Evolutionary conservation across 306 rosid species (phyloP), one percentile per base, ranked within the genome.

Genomic region (Trifolium subterraneum): DNA sequence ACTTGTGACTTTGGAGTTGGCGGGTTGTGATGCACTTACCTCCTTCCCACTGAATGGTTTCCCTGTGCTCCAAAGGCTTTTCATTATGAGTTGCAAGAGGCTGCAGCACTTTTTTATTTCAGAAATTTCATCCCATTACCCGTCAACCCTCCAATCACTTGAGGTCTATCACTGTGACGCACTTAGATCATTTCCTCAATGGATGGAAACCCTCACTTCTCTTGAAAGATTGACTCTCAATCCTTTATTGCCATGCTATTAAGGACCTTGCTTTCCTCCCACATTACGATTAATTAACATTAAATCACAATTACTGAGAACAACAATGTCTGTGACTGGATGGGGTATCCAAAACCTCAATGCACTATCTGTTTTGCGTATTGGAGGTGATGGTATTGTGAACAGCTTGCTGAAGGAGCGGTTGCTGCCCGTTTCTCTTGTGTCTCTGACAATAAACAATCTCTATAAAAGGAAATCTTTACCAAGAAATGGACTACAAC

Each of bases 371-470:
- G 4, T 8, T 15, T 6, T 58, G 38, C 11, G 1, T 7, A 56
- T 42, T 41, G 31, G 39, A 44, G 20, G 52, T 39, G 56, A 71
- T 39, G 27, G 5, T 23, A 18, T 56, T 71, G 67, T 71, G 41
- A n/a, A 71, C 35, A 59, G 54, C 39, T 29, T 60, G 65, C 15
- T 60, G 65, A 60, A 60, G 11, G 65, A 60, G 65, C 41, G 14
- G 41, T 60, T 54, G 19, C 39, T 55, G 66, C 76, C 76, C 5
- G 14, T 42, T 55, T 56, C 54, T 5, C 76, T 68, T n/a, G 76
- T 71, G 20, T 38, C 65, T 38, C 55, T 55, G 38, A 4, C 38
- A 6, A 35, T 71, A 25, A 4, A 0, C 2, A 0, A 1, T 23
- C 38, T 56, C 20, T 4, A 2, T 55, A 2, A 71, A 39, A 7